phyloP scores from a whole-genome alignment of 1,139 yeast species.

The Yamadazyma diddensiae region DNA sequence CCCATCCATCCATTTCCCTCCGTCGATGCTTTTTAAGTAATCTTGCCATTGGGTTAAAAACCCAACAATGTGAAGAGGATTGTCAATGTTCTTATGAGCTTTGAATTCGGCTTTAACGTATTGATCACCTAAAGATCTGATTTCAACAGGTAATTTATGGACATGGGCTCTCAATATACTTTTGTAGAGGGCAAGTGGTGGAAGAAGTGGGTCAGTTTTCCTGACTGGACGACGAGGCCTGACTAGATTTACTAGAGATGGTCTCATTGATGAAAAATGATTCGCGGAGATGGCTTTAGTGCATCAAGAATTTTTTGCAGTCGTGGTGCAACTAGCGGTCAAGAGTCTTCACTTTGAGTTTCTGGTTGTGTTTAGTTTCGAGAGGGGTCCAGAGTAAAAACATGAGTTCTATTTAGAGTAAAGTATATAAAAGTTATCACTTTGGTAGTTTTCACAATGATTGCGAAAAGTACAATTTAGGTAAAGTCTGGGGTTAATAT shows the following conservation, averaged over 20 bases:
- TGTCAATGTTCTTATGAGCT: slow-evolving; percentile 78
- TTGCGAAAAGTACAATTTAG: no score
- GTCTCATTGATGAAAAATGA: slow-evolving; percentile 41
- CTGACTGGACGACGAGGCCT: slow-evolving; percentile 59
- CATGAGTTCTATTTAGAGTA: no score
- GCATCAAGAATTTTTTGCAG: no score
- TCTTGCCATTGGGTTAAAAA: slow-evolving; percentile 95
- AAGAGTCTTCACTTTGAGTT: no score
- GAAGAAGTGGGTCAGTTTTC: slow-evolving; percentile 60
- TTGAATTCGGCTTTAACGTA: slow-evolving; percentile 88
- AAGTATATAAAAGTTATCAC: no score
- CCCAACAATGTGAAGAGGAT: slow-evolving; percentile 91
- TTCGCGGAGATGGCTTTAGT: no score
- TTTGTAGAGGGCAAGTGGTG: slow-evolving; percentile 77
- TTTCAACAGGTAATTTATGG: slow-evolving; percentile 57
- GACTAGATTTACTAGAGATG: slow-evolving; percentile 43
- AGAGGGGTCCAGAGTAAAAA: no score
- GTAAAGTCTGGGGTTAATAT: no score
- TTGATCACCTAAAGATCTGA: slow-evolving; percentile 79
- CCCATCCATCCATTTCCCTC: slow-evolving; percentile 74
- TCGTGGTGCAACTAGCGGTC: no score
- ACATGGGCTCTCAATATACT: slow-evolving; percentile 78
- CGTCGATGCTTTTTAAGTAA: slow-evolving; percentile 67
- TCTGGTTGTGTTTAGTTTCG: no score
- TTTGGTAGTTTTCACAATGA: no score